Evolutionary conservation across 768 basidiomycete genomes (phyloP).

Genomic region (Gelatoporia subvermispora): DNA sequence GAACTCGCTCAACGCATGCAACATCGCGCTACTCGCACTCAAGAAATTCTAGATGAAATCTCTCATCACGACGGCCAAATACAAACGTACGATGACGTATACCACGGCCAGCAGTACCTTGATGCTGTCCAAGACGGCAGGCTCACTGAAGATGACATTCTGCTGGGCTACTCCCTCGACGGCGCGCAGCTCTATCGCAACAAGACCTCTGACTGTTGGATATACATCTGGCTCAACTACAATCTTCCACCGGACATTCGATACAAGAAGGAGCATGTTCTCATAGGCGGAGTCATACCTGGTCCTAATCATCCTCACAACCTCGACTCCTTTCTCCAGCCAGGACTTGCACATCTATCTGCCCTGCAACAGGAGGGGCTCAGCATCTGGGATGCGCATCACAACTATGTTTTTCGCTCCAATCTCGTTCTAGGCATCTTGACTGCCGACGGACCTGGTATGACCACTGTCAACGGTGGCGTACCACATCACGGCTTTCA

Average conservation of each 20-base stretch:
- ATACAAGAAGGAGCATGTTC: conserved; percentile 26
- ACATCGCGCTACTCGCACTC: conserved; percentile 1
- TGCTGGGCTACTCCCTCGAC: conserved; percentile 22
- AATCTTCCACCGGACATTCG: conserved; percentile 18
- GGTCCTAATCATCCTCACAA: conserved; percentile 28
- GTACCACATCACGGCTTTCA: conserved; percentile 31
- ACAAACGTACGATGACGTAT: conserved; percentile 11
- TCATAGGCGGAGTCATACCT: conserved; percentile 25
- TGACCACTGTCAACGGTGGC: conserved; percentile 26
- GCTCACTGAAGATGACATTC: conserved; percentile 22
- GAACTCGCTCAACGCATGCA: background rate
- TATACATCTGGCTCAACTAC: conserved; percentile 27
- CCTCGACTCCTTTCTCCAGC: conserved; percentile 29
- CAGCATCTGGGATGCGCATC: conserved; percentile 22
- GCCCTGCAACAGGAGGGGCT: conserved; percentile 25
- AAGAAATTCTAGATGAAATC: background rate
- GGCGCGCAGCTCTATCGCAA: conserved; percentile 25
- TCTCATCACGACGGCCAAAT: conserved; percentile 29
- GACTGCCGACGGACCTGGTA: conserved; percentile 8
- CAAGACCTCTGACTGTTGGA: conserved; percentile 31
- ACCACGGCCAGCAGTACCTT: conserved; percentile 23
- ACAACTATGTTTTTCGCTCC: background rate
- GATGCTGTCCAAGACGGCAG: conserved; percentile 13
- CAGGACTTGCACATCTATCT: conserved; percentile 24
- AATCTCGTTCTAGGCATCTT: conserved; percentile 5